Percentiles rank a stretch among this genome's conserved stretches.
These are phyloP conservation scores for Cicer bijugum DNA, from an alignment of 306 rosid species.

Conservation along the genomic window DNA sequence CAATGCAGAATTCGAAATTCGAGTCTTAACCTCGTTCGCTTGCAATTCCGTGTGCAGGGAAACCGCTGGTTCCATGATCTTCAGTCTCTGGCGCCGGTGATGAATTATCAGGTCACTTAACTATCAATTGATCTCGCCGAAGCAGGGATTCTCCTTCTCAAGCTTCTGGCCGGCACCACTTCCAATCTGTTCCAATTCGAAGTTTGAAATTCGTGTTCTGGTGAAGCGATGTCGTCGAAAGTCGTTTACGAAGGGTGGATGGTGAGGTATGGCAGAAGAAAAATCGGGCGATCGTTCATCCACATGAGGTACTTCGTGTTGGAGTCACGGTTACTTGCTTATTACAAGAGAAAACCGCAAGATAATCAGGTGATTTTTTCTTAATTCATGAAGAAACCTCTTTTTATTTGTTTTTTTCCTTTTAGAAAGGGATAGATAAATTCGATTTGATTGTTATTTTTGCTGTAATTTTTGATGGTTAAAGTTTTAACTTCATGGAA, in stretches of 20 bases:
- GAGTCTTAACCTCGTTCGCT: background rate
- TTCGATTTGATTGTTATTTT: background rate
- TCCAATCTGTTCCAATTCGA: constrained; percentile 3
- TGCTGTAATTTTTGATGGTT: constrained; percentile 23
- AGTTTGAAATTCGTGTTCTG: constrained; percentile 20
- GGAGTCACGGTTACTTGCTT: constrained; percentile 90
- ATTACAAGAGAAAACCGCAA: constrained; percentile 94
- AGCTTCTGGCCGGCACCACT: constrained; percentile 66
- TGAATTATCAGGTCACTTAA: constrained; percentile 61
- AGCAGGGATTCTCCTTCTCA: constrained; percentile 59
- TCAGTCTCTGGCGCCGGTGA: constrained; percentile 40
- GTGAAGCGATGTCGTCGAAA: constrained; percentile 76
- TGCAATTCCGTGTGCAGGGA: constrained; percentile 34
- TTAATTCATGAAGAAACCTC: background rate
- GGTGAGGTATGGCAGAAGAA: constrained; percentile 94
- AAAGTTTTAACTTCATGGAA: constrained; percentile 31
- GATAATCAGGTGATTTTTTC: constrained; percentile 73
- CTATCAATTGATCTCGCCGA: constrained; percentile 55
- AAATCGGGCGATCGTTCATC: constrained; percentile 96
- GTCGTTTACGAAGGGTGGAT: constrained; percentile 99
- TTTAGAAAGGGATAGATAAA: background rate
- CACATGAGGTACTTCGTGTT: constrained; percentile 97
- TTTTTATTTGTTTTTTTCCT: background rate
- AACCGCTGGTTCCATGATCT: constrained; percentile 42
- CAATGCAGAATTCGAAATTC: constrained; percentile 51